Base-by-base conservation (phyloP, 1,284 basidiomycete genomes). In the Cryptococcus hybrid region DNA sequence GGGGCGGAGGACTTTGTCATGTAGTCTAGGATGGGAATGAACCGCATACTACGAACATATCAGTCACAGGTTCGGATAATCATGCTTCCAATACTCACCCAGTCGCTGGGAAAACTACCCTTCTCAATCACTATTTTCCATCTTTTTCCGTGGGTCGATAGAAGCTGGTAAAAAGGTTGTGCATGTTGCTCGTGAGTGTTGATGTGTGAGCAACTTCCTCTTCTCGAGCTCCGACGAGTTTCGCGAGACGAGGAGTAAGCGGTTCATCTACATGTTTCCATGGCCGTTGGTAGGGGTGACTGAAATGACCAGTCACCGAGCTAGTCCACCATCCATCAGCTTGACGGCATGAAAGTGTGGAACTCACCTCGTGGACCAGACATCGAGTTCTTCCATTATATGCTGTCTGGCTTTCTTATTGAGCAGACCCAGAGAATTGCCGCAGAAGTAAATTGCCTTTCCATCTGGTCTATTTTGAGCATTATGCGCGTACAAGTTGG, bases 91-190 rank as follows among this genome's bases (percentile, higher is more conserved):
- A 73, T 63, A 88, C 24, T 34, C 47, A 40, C 89, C 80, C 92
- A 89, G 82, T 99, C 95, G 65, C 91, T 95, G 58, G 96, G 94
- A 78, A 99, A 99, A 2, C 94, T 92, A 60, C 85, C 88, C 45
- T 87, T 85, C 81, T 99, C 96, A 77, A 92, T 96, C 57, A 99
- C 82, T 74, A 99, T 94, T 83, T 96, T 98, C 83, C 85, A 93
- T 53, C 92, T 85, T 8, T 69, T 58, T 83, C 69, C 7, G 89
- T 91, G 2, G 95, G 95, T 55, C 88, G 87, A 80, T 98, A 98
- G 79, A 99, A 99, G 24, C 88, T 87, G 69, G 88, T 86, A 82
- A 99, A 88, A 82, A 98, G 87, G 55, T 92, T 85, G 80, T 99
- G 93, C 57, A 99, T 82, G 80, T 99, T 99, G 67, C 87, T 86